phyloP scores from a whole-genome alignment of 1,139 yeast genomes.

The Trichomonascaceae sp. region DNA sequence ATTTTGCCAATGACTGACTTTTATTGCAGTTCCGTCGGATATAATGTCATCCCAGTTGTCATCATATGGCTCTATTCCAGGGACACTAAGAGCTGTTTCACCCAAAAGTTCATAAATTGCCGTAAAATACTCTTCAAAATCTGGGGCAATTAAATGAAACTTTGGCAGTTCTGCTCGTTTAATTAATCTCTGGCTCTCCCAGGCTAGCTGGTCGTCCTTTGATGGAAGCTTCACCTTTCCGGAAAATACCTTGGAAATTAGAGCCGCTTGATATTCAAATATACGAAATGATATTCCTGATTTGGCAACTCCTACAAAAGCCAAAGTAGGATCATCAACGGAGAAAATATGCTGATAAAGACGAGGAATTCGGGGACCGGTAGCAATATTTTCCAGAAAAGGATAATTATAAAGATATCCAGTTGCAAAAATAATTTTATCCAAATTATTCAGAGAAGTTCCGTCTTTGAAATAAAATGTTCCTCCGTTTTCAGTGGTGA shows the following conservation, averaged over 20 bases:
- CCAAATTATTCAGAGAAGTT: conserved; percentile 34
- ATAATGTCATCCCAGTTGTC: conserved; percentile 5
- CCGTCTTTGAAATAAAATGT: conserved; percentile 15
- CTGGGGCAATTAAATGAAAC: conserved; percentile 5
- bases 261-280: conserved; percentile 14
- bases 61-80: background rate
- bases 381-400: conserved; percentile 27
- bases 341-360: conserved; percentile 14
- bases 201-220: background rate
- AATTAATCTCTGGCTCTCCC: background rate
- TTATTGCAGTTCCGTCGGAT: background rate
- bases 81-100: background rate
- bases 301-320: conserved; percentile 12
- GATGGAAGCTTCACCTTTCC: background rate
- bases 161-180: background rate
- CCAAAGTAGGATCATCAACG: conserved; percentile 9
- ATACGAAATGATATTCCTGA: conserved; percentile 13
- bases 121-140: background rate
- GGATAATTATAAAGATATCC: conserved; percentile 53
- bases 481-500: conserved; percentile 4
- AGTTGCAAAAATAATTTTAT: conserved; percentile 52
- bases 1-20: conserved; percentile 1
- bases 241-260: conserved; percentile 1
- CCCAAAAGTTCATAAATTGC: background rate
- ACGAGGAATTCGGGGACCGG: conserved; percentile 7